Percentiles rank a stretch among this genome's conserved stretches.
Conservation (phyloP, 2,329 filamentous ascomycete genomes). For the Pezicula neosporulosa region DNA sequence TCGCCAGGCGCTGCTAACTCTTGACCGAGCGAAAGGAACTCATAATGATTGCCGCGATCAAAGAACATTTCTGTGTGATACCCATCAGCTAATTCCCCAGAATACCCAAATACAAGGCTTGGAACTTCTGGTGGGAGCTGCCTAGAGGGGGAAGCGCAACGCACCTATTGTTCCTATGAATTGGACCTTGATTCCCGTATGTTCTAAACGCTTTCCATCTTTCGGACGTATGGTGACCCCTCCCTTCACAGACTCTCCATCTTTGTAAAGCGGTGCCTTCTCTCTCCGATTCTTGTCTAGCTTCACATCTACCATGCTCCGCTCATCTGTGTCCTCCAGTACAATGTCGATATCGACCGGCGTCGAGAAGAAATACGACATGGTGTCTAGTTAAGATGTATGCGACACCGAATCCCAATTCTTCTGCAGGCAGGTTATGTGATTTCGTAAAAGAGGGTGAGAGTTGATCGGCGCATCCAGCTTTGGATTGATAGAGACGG, state of each 20-base stretch:
- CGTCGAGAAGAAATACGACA: conserved; percentile 98
- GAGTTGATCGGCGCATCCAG: not conserved
- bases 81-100: conserved; percentile 7
- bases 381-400: conserved; percentile 31
- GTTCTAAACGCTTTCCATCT: conserved; percentile 95
- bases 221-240: conserved; percentile 93
- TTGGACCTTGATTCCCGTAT: conserved; percentile 98
- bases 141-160: conserved; percentile 17
- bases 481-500: not conserved
- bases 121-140: not conserved
- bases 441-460: not conserved
- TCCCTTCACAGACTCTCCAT: conserved; percentile 97
- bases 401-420: not conserved
- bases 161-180: conserved; percentile 97
- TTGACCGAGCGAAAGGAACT: conserved; percentile 95
- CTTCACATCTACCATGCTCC: conserved; percentile 95
- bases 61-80: conserved; percentile 94
- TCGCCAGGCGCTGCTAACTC: conserved; percentile 96
- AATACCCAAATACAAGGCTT: no score
- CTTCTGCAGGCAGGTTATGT: not conserved
- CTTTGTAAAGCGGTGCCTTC: conserved; percentile 94
- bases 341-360: conserved; percentile 99
- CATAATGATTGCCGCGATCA: conserved; percentile 97
- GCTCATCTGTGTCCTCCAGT: conserved; percentile 90
- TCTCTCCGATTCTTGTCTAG: conserved; percentile 97